Percentiles rank a stretch among this genome's conserved stretches.
Evolutionary conservation across 768 basidiomycete species (phyloP).

Genomic region (Strobilomyces dryophilus): DNA sequence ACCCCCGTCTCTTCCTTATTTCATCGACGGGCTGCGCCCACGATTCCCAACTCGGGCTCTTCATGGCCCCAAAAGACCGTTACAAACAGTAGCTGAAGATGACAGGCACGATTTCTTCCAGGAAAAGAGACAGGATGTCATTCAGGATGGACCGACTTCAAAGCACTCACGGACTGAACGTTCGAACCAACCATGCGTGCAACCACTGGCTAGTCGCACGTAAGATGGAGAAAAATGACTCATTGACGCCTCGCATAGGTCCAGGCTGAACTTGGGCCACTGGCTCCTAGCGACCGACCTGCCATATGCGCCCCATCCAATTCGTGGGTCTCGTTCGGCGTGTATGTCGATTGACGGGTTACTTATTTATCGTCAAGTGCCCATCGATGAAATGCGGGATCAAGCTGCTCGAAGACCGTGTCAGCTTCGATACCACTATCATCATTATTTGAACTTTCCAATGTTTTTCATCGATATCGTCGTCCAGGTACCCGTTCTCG

Average conservation of each 20-base stretch:
- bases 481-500: too few relatives aligned
- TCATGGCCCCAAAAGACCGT: too few relatives aligned
- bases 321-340: conserved; percentile 52
- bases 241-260: conserved; percentile 43
- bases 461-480: conserved; percentile 88
- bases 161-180: too few relatives aligned
- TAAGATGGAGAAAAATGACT: background rate
- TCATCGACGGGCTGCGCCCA: too few relatives aligned
- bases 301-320: conserved; percentile 75
- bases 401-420: conserved; percentile 61
- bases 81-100: too few relatives aligned
- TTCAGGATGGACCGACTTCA: too few relatives aligned
- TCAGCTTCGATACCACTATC: conserved; percentile 68
- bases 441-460: conserved; percentile 87
- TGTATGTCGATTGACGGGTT: background rate
- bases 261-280: conserved; percentile 96
- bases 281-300: conserved; percentile 84
- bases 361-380: conserved; percentile 56
- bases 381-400: conserved; percentile 94
- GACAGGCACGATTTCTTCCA: too few relatives aligned
- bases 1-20: too few relatives aligned
- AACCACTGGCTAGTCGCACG: conserved; percentile 66
- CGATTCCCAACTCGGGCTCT: too few relatives aligned
- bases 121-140: too few relatives aligned
- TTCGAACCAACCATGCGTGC: too few relatives aligned